phyloP scores from a whole-genome alignment of 805 yeast species.

The Komagataella mondaviorum region DNA sequence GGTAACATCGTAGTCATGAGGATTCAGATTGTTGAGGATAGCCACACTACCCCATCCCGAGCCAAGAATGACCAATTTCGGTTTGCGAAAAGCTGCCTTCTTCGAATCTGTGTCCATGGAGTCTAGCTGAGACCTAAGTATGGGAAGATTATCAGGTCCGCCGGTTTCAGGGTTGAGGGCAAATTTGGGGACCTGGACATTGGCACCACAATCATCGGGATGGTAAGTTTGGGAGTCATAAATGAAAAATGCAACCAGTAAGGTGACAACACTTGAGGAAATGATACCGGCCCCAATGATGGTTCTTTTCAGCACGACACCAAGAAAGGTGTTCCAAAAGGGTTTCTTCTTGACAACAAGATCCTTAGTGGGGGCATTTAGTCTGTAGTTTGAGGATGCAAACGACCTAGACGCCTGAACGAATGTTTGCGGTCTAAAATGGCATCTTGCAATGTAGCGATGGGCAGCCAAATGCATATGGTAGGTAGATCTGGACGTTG shows the following conservation, averaged over 20 bases:
- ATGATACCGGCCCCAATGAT: constrained; percentile 27
- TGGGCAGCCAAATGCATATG: neutral
- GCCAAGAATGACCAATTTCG: constrained; percentile 48
- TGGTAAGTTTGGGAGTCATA: constrained; percentile 58
- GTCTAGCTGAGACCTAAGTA: constrained; percentile 41
- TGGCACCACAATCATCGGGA: constrained; percentile 24
- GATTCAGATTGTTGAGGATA: constrained; percentile 33
- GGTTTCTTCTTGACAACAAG: constrained; percentile 5
- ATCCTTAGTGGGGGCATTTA: constrained; percentile 1
- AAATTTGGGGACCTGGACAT: constrained; percentile 32
- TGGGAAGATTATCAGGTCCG: constrained; percentile 63
- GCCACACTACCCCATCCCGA: constrained; percentile 67
- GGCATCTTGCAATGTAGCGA: neutral
- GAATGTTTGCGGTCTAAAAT: neutral
- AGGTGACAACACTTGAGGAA: constrained; percentile 24
- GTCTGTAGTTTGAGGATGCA: neutral
- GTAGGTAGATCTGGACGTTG: neutral
- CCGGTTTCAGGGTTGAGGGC: constrained; percentile 46
- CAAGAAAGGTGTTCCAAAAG: constrained; percentile 15
- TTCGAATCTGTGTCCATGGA: constrained; percentile 38
- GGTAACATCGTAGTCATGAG: constrained; percentile 48
- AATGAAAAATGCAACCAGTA: constrained; percentile 38
- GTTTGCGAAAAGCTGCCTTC: constrained; percentile 30
- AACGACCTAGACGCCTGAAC: neutral
- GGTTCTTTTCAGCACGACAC: constrained; percentile 19